Percentiles rank a stretch among this genome's conserved stretches.
These are phyloP conservation scores for Capniomyces stellatus DNA, from an alignment of 371 early-diverging fungal species.

Conservation along the genomic window DNA sequence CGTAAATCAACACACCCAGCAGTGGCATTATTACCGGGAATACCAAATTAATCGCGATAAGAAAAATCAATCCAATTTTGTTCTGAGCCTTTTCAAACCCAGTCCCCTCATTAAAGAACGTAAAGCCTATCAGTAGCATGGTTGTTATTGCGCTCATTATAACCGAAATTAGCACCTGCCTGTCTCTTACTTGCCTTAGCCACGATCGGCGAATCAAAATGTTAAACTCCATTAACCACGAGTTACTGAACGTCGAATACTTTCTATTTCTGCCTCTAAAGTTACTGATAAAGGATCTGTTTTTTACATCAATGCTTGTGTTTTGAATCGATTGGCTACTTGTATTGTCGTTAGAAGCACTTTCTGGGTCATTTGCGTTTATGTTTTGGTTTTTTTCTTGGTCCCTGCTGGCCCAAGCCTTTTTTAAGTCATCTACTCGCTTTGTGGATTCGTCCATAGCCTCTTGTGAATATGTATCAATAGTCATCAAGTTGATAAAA, in stretches of 20 bases:
- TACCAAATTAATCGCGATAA: slow-evolving; percentile 9
- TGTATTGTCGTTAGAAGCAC: not conserved
- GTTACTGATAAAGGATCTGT: no score
- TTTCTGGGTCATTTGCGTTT: not conserved
- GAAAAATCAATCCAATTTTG: slow-evolving; percentile 20
- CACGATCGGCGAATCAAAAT: slow-evolving; percentile 18
- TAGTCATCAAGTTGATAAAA: slow-evolving; percentile 28
- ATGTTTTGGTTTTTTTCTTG: not conserved
- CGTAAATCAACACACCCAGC: slow-evolving; percentile 14
- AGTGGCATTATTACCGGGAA: slow-evolving; percentile 16
- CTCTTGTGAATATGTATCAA: slow-evolving; percentile 13
- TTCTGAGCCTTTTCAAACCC: slow-evolving; percentile 16
- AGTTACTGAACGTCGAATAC: slow-evolving; percentile 6
- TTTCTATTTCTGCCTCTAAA: not conserved
- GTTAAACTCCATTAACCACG: slow-evolving; percentile 14
- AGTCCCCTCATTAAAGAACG: slow-evolving; percentile 18
- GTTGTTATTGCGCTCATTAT: slow-evolving; percentile 7
- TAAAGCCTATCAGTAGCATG: slow-evolving; percentile 15
- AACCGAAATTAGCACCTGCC: slow-evolving; percentile 7
- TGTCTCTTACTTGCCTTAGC: slow-evolving; percentile 14
- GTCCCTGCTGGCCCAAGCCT: slow-evolving; percentile 6
- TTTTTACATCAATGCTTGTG: no score
- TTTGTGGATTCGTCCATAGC: slow-evolving; percentile 7
- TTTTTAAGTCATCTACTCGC: slow-evolving; percentile 14
- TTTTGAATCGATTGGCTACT: slow-evolving; percentile 3